A percentile compares a stretch with the other conserved stretches of the same genome.
Evolutionary conservation across 2,329 filamentous ascomycete genomes (phyloP).

Genomic region (Aspergillus niger): DNA sequence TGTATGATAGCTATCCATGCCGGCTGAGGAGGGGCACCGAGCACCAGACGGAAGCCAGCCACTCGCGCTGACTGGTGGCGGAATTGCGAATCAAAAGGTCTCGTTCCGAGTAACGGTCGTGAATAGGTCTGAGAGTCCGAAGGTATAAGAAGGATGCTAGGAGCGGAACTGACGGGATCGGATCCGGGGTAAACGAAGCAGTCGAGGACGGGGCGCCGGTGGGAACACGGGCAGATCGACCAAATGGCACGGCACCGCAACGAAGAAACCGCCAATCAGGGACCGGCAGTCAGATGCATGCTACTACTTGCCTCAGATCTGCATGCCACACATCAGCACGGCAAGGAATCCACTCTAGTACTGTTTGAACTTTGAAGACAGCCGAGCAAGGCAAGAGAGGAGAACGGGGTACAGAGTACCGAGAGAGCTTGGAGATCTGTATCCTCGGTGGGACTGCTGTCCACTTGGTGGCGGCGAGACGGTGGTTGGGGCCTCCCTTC

Average conservation of each 20-base stretch:
- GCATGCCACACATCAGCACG: background rate
- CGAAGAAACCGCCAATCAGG: conserved; percentile 18
- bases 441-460: background rate
- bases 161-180: conserved; percentile 14
- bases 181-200: conserved; percentile 16
- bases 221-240: conserved; percentile 16
- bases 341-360: background rate
- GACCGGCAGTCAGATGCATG: conserved; percentile 7
- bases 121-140: background rate
- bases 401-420: background rate
- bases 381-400: background rate
- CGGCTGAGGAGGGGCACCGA: conserved; percentile 1
- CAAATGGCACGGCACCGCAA: conserved; percentile 11
- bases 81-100: background rate
- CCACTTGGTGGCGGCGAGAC: conserved; percentile 2
- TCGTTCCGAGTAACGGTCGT: background rate
- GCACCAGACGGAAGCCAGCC: background rate
- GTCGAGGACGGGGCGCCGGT: conserved; percentile 7
- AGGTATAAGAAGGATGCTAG: conserved; percentile 1
- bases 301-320: background rate
- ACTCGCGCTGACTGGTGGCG: background rate
- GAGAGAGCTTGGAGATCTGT: background rate
- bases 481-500: background rate
- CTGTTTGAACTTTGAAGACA: background rate
- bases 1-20: conserved; percentile 5